These are phyloP conservation scores for Coprinopsis marcescibilis DNA, from an alignment of 768 basidiomycete species.

Conservation along the genomic window DNA sequence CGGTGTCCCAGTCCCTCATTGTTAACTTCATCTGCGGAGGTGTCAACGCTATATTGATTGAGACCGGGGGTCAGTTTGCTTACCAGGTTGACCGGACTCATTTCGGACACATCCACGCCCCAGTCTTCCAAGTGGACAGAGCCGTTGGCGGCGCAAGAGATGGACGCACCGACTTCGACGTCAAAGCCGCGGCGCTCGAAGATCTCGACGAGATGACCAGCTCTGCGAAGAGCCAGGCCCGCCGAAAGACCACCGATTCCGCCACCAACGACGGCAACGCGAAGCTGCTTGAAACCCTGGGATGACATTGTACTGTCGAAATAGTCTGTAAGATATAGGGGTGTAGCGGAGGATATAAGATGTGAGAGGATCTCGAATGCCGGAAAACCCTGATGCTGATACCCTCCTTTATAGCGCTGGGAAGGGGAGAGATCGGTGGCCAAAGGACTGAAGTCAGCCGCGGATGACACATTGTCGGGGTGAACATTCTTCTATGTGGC, in stretches of 20 bases:
- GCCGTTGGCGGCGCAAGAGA: conserved; percentile 29
- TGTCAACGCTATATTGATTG: too few species aligned
- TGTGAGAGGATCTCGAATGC: too few species aligned
- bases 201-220: conserved; percentile 27
- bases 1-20: conserved; percentile 31
- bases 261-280: conserved; percentile 17
- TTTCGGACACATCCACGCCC: conserved; percentile 24
- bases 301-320: too few species aligned
- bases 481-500: too few species aligned
- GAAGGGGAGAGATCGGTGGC: too few species aligned
- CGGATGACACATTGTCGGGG: too few species aligned
- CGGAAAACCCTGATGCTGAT: too few species aligned
- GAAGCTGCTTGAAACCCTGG: conserved; percentile 14
- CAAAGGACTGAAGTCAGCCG: too few species aligned
- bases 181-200: conserved; percentile 25
- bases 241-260: conserved; percentile 17
- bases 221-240: conserved; percentile 23
- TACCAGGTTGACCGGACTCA: conserved; percentile 21
- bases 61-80: too few species aligned
- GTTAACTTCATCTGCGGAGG: conserved; percentile 23
- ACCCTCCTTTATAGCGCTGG: too few species aligned
- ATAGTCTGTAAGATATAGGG: too few species aligned
- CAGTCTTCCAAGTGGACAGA: conserved; percentile 29
- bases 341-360: too few species aligned
- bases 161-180: conserved; percentile 28